Percentiles rank a stretch among this genome's conserved stretches.
phyloP scores from a whole-genome alignment of 225 moss, liverwort and hornwort genomes.

The Polytrichum formosum region DNA sequence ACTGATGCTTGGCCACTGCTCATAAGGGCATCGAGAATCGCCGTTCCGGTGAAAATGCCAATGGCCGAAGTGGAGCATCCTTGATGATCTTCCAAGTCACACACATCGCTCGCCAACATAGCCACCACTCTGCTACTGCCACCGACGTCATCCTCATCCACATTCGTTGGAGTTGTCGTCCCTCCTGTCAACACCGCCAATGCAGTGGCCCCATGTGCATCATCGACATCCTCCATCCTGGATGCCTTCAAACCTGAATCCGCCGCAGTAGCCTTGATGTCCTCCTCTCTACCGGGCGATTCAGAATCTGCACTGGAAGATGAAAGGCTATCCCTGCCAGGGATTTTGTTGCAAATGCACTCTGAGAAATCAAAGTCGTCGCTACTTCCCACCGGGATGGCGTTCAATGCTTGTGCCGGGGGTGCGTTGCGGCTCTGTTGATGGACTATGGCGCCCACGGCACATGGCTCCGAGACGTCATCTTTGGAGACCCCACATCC shows the following conservation, averaged over 20 bases:
- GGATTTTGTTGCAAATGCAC: too few relatives aligned
- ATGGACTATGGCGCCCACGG: slow-evolving; percentile 20
- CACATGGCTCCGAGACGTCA: slow-evolving; percentile 37
- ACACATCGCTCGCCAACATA: slow-evolving; percentile 14
- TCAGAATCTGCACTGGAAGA: neutral
- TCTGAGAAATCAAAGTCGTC: too few relatives aligned
- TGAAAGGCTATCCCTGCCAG: neutral
- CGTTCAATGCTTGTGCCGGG: slow-evolving; percentile 22
- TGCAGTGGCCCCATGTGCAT: slow-evolving; percentile 25
- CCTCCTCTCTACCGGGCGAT: too few relatives aligned
- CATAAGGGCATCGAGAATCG: slow-evolving; percentile 34
- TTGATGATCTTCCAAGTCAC: slow-evolving; percentile 24
- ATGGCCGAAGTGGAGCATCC: slow-evolving; percentile 22
- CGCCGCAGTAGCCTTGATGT: too few relatives aligned
- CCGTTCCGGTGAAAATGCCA: slow-evolving; percentile 26
- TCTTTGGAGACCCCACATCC: slow-evolving; percentile 64
- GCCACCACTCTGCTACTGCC: slow-evolving; percentile 21
- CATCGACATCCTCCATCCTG: slow-evolving; percentile 2
- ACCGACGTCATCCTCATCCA: slow-evolving; percentile 12
- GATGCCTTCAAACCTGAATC: neutral
- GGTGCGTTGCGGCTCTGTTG: slow-evolving; percentile 13
- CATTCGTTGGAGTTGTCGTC: slow-evolving; percentile 1
- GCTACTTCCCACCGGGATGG: slow-evolving; percentile 14
- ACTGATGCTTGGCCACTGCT: slow-evolving; percentile 19
- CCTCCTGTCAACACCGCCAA: slow-evolving; percentile 45